A percentile compares a stretch with the other conserved stretches of the same genome.
phyloP scores from a whole-genome alignment of 257 asterid species.

The Solanum stenotomum region DNA sequence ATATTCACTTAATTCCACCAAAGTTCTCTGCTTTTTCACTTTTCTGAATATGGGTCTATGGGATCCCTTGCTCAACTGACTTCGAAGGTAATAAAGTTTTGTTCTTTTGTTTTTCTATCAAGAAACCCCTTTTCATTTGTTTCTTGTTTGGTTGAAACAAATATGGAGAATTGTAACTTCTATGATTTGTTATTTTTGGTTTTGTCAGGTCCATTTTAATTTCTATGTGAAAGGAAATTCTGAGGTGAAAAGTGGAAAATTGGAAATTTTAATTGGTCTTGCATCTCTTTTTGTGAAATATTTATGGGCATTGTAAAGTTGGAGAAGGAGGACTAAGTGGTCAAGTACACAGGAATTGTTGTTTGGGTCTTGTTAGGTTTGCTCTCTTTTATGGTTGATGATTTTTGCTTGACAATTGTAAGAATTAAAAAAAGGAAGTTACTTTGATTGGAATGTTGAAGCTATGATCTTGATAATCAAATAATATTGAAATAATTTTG shows the following conservation, averaged over 20 bases:
- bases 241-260: not conserved
- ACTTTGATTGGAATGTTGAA: not conserved
- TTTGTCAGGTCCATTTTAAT: not conserved
- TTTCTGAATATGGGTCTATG: not conserved
- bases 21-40: too few species aligned
- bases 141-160: too few species aligned
- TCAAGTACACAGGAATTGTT: not conserved
- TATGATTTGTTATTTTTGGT: not conserved
- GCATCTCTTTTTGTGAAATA: not conserved
- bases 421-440: not conserved
- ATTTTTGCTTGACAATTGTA: not conserved
- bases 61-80: not conserved
- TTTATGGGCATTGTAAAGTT: not conserved
- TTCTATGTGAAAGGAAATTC: not conserved
- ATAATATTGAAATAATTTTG: not conserved
- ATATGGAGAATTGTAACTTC: too few species aligned
- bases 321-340: not conserved
- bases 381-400: not conserved
- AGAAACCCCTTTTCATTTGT: not conserved
- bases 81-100: not conserved
- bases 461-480: not conserved
- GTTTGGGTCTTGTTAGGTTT: not conserved
- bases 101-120: fast-evolving
- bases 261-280: not conserved
- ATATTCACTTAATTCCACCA: not conserved